Base-by-base conservation (phyloP, 805 yeast genomes). In the Teunomyces aglyptinius region DNA sequence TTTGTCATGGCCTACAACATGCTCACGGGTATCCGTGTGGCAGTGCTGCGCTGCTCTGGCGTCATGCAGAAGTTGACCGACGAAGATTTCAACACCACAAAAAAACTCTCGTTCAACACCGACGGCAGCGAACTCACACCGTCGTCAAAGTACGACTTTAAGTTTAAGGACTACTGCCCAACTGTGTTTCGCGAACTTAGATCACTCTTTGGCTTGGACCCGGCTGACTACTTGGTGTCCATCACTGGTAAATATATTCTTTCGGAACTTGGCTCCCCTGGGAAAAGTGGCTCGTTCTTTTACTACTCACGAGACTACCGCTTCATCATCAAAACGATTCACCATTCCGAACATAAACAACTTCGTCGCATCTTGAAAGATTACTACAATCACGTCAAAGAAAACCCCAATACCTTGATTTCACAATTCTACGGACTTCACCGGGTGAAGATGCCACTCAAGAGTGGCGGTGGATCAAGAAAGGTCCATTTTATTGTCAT, bases 341-440 rank as follows among this genome's bases (percentile, higher is more conserved):
- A 89, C 62, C 96, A 88, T 58, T 69, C 94, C 1, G 99, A 94
- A 60, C 98, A 94, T 69, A 81, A 82, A 50, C 94, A 89, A 62
- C 69, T 94, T 49, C 74, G 96, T 55, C 76, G 73, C 51, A 81
- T 87, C 31, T 73, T 94, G 40, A 80, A 82, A 57, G 84, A 85
- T 39, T 94, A 94, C 64, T 82, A 90, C 63, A 63, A 74, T 12
- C 96, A 94, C 65, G 91, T 92, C 34, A 82, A 82, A 59, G 71
- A 75, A 12, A 86, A 92, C 60, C 97, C 97, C 20, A 83, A 88
- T 60, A 94, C 99, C 0, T 73, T 94, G 51, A 71, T 94, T 5
- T 86, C 96, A n/a, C 99, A 94, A 67, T 90, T 92, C 65, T 94
- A 94, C 68, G 99, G 99, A 0, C 74, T 94, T 44, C 98, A 94